Base-by-base conservation (phyloP, 257 asterid species). In the Solanum ossicruentum region DNA sequence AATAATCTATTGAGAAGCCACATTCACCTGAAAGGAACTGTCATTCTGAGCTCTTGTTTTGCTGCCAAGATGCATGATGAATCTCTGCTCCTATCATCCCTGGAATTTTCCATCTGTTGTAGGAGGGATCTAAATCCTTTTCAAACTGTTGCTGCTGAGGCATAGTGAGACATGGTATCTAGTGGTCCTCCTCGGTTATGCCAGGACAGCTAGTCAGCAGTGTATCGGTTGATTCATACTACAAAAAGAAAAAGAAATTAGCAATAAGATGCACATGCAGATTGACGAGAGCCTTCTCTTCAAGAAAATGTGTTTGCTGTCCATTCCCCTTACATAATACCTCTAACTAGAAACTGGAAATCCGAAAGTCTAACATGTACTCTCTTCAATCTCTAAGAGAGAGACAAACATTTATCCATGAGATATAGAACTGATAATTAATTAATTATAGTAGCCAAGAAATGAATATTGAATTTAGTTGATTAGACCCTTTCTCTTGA, bases 171-270 rank as follows among this genome's bases (percentile, higher is more conserved):
- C 13, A 45, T 41, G 69, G 1, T 84, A 71, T 86, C 89, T 91
- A 94, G 88, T 95, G 99, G 87, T 94, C 98, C 58, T 95, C 98
- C 90, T 97, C 99, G 32, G 86, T 87, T 81, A 93, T 86, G 45
- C 99, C 98, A 23, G 97, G 98, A 89, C 98, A 95, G 86, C 88
- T 80, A 78, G 93, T 90, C 84, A 56, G 57, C 49, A 96, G 93
- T 45, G 89, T 88, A 60, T 95, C 97, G 86, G 75, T 51, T 18
- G 97, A 89, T 61, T 97, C 98, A 17, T 96, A 95, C 98, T 96
- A 91, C 41, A 43, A 88, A 89, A 84, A 82, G 39, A 26, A 63
- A 54, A 81, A 83, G 82, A 82, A 56, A 69, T 43, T 43, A 82
- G 51, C 73, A 81, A 65, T 88, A 86, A 87, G 80, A 10, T 54